Evolutionary conservation across 2,329 filamentous ascomycete species (phyloP), one percentile per base, ranked within the genome.

Genomic region (Aphanoascus verrucosus): DNA sequence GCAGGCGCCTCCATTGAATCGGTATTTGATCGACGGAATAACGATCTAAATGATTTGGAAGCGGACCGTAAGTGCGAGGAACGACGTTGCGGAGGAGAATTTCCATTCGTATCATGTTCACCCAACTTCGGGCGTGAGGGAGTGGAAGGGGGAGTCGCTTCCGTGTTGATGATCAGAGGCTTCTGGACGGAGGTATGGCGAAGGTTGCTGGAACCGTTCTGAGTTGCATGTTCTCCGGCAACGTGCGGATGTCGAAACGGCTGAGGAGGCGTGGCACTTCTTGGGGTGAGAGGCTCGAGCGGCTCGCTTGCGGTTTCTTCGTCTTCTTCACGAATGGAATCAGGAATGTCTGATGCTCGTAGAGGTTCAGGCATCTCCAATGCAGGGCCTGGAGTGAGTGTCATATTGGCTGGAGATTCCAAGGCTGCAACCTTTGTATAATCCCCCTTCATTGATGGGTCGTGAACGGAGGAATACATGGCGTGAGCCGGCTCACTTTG

Each of bases 271-370:
- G 51, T 31, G 38, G 58, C 58, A 43, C 58, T 60, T 20, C 49
- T 56, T 9, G 60, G 59, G 14, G 60, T 62, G 34, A 62, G 40
- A 1, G 60, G 59, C 43, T 63, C 61, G 6, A 53, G 35, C 9
- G 59, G 55, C 40, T 62, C 61, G 46, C 57, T 61, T 20, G 56
- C 57, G 11, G 59, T 57, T 49, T 60, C 58, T 37, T 60, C 58
- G 15, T 60, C 57, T 38, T 58, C 56, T 32, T 60, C 58, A 15
- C 44, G 45, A 23, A 60, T 60, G 28, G 54, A 48, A 12, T 52
- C 49, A 43, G 58, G 58, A n/a, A 60, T 43, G 20, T 60, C 58
- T 11, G 53, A 41, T 4, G 46, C 32, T 12, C 56, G 54, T 12
- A 56, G 11, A 19, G 42, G 50, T 11, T 56, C 56, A 6, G 55